Conservation (phyloP, 805 yeast species). For the Cyberlindnera xylosilytica region DNA sequence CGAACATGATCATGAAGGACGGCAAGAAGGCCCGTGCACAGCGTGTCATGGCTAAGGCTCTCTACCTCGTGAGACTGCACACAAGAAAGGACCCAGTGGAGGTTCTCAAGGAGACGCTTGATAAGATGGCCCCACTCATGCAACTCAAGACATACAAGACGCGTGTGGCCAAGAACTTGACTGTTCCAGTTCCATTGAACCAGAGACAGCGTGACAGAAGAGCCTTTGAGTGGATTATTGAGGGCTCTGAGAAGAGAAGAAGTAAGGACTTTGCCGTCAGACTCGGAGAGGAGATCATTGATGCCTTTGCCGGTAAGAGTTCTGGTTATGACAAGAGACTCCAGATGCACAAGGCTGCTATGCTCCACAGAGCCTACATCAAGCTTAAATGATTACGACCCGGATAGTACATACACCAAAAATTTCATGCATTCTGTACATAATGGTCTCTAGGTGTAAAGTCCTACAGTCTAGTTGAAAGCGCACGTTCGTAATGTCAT, state of each 20-base stretch:
- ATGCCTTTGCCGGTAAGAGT: conserved; percentile 74
- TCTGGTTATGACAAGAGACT: conserved; percentile 81
- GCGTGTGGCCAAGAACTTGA: conserved; percentile 78
- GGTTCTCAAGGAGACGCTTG: conserved; percentile 69
- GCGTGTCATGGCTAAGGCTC: conserved; percentile 67
- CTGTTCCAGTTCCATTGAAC: conserved; percentile 80
- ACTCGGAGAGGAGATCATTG: conserved; percentile 82
- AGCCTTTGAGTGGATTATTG: conserved; percentile 90
- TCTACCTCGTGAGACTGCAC: conserved; percentile 73
- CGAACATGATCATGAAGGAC: conserved; percentile 86
- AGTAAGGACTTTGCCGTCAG: conserved; percentile 83
- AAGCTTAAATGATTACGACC: conserved; percentile 33
- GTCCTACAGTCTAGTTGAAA: too few species aligned
- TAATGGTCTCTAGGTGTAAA: not conserved
- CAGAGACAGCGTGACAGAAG: conserved; percentile 80
- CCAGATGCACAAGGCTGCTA: conserved; percentile 81
- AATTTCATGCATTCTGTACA: conserved; percentile 2
- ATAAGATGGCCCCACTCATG: conserved; percentile 81
- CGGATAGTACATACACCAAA: not conserved
- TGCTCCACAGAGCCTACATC: conserved; percentile 82
- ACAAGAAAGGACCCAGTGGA: conserved; percentile 77
- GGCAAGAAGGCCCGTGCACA: conserved; percentile 85
- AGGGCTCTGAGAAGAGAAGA: conserved; percentile 75
- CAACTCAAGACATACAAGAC: conserved; percentile 73
- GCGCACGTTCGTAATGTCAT: too few species aligned